Base-by-base conservation (phyloP, 129 eudicot genomes). In the Tagetes patula region DNA sequence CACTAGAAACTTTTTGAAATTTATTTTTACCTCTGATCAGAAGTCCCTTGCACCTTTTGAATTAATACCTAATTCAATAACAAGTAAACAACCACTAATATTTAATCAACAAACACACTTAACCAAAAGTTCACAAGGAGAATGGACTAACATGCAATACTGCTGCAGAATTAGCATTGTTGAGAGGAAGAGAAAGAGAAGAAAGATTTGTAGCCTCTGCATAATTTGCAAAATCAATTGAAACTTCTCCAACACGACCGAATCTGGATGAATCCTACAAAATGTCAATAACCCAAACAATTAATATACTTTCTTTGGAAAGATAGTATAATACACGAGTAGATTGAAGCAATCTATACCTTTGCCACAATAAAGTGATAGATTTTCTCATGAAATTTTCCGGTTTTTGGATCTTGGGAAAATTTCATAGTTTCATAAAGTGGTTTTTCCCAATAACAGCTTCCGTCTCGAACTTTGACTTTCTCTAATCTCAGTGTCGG, bases 211-310 rank as follows among this genome's bases (percentile, higher is more conserved):
- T 79, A 13, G 89, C 85, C 80, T 74, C 87, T 0, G 82, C 88
- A 79, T 91, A 95, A 79, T 65, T 83, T 50, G 99, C 84, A 55
- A 95, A 83, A 84, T 95, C 90, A 34, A 95, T 74, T 40, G 88
- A 95, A 76, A 88, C 91, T 79, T 95, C 97, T 80, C 99, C 99
- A 64, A 91, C 83, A 53, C 84, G 50, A 74, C 99, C 92, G 55
- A 84, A 56, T 86, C 87, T 90, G 31, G 91, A 83, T 42, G 96
- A 86, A 49, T 91, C 99, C 99, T 94, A 68, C 77, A 83, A 76
- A 40, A 37, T 1, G 39, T 43, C 48, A 84, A 78, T 31, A 58
- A 60, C 3, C 46, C 45, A 9, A 10, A 0, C 49, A 36, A 39
- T 36, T 6, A 60, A 41, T 75, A 30, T 61, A 54, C 45, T 53